Base-by-base conservation (phyloP, 2,329 filamentous ascomycete genomes). In the Exophiala mesophila region DNA sequence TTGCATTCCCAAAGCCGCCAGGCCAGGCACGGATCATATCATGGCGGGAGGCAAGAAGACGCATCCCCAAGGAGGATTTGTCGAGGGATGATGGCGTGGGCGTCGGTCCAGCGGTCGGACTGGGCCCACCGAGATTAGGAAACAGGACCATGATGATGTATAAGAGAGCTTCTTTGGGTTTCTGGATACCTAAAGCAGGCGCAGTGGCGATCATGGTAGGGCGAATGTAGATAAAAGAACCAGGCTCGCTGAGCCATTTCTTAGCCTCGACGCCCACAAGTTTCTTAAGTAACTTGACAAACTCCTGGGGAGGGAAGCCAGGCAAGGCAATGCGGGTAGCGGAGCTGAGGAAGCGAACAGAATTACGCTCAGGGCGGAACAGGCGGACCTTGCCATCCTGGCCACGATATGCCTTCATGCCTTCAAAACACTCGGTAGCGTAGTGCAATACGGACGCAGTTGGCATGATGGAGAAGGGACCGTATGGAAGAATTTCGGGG, bases 11-110 rank as follows among this genome's bases (percentile, higher is more conserved):
- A 63, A 94, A 94, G 7, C 90, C 89, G 48, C 89, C 89, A 15
- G 87, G 88, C 89, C 89, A 96, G 9, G 89, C 88, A 53, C 89
- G 83, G 44, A 94, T 81, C 71, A 83, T 86, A 63, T 94, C 86
- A 53, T 89, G 80, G 41, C 79, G 77, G 33, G 78, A 85, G 0
- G 88, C 90, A 59, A 90, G 77, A 13, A 56, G 44, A 16, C 47
- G 49, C 49, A 55, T 52, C 3, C 53, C 39, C n/a, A 16, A 26
- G 2, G 21, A 32, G 4, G 42, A 19, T 39, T 15, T 23, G 29
- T 47, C 38, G 13, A 39, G 57, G 5, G 61, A 63, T 30, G 57
- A 23, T 33, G 30, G 57, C 12, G 15, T 29, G 26, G 34, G 34
- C 9, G 26, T 13, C 12, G 23, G 23, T 26, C 23, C 23, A 26